A percentile compares a stretch with the other conserved stretches of the same genome.
phyloP scores from a whole-genome alignment of 257 asterid genomes.

The Penstemon newberryi region DNA sequence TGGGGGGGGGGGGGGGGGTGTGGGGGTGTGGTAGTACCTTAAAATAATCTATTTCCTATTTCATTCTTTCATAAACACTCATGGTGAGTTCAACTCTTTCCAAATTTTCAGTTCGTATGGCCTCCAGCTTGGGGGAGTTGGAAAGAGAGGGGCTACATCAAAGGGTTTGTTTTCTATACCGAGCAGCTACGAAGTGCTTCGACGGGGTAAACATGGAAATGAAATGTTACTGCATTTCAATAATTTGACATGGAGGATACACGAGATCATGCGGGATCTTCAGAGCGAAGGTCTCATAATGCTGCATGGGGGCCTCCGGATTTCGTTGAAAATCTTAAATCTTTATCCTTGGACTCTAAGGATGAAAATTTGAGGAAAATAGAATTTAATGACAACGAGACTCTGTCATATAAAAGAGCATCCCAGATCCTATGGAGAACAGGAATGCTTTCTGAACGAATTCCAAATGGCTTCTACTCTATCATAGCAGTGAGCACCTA shows the following conservation, averaged over 20 bases:
- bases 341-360: slow-evolving; percentile 64
- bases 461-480: slow-evolving; percentile 96
- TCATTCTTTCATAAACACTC: slow-evolving; percentile 2
- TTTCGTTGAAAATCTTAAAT: slow-evolving; percentile 66
- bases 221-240: slow-evolving; percentile 44
- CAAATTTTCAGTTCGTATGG: slow-evolving; percentile 50
- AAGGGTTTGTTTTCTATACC: slow-evolving; percentile 28
- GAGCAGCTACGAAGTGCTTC: slow-evolving; percentile 30
- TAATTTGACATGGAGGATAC: slow-evolving; percentile 59
- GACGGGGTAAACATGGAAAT: slow-evolving; percentile 36
- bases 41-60: neutral
- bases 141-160: slow-evolving; percentile 24
- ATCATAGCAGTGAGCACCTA: slow-evolving; percentile 78
- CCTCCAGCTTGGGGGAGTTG: slow-evolving; percentile 34
- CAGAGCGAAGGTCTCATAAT: slow-evolving; percentile 61
- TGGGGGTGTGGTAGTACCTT: neutral
- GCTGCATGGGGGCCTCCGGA: slow-evolving; percentile 75
- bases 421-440: slow-evolving; percentile 92
- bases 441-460: slow-evolving; percentile 80
- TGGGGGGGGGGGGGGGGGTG: too few species aligned
- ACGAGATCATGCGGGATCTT: slow-evolving; percentile 55
- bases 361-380: slow-evolving; percentile 46
- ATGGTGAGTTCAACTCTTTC: slow-evolving; percentile 8
- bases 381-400: slow-evolving; percentile 45
- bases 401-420: slow-evolving; percentile 53